phyloP scores from a whole-genome alignment of 2,329 filamentous ascomycete genomes.

The Fusarium udum region DNA sequence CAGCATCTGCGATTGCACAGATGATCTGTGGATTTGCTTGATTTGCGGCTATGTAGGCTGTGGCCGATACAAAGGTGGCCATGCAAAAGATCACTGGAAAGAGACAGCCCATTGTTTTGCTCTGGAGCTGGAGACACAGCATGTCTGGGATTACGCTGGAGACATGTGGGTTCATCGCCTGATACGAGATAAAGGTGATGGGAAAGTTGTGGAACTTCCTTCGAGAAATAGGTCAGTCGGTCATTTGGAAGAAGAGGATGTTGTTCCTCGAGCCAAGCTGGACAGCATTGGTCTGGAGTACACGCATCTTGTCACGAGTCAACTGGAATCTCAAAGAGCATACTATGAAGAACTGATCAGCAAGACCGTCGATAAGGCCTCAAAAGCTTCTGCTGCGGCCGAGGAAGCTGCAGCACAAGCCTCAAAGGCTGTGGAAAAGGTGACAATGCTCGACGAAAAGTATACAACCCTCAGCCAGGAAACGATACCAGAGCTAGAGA shows the following conservation, averaged over 20 bases:
- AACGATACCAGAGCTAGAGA: constrained; percentile 75
- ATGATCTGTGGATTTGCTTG: constrained; percentile 94
- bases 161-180: constrained; percentile 96
- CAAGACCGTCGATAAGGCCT: constrained; percentile 89
- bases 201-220: constrained; percentile 91
- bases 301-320: constrained; percentile 89
- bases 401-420: constrained; percentile 67
- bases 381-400: constrained; percentile 74
- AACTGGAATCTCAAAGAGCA: constrained; percentile 89
- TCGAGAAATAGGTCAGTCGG: constrained; percentile 54
- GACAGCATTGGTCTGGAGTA: constrained; percentile 91
- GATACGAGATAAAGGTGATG: constrained; percentile 92
- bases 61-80: constrained; percentile 91
- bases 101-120: constrained; percentile 89
- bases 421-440: constrained; percentile 58
- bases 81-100: constrained; percentile 94
- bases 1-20: constrained; percentile 78
- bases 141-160: constrained; percentile 97
- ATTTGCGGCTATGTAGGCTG: constrained; percentile 94
- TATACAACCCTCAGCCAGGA: constrained; percentile 60
- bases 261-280: constrained; percentile 74
- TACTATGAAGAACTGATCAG: constrained; percentile 95
- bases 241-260: constrained; percentile 64
- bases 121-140: constrained; percentile 90
- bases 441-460: constrained; percentile 60